Base-by-base conservation (phyloP, 2,329 filamentous ascomycete species). In the Hymenoscyphus linearis region DNA sequence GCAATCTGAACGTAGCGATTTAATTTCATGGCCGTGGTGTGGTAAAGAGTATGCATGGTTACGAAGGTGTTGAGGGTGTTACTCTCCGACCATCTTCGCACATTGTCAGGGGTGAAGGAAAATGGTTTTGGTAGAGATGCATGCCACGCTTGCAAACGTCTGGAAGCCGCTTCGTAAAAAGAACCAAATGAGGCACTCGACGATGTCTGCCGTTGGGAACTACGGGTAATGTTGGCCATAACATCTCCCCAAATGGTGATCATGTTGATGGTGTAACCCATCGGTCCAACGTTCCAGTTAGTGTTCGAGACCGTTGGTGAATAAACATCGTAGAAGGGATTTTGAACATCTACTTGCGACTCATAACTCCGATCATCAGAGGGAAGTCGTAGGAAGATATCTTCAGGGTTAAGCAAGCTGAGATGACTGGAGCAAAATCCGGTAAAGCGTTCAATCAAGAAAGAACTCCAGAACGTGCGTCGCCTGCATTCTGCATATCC, bases 381-480 rank as follows among this genome's bases (percentile, higher is more conserved):
- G 2, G 89, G 89, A 4, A 91, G 77, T 57, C 85, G 82, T 13
- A 89, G 76, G 68, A 88, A 87, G 50, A 89, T 82, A 62, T 90
- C 85, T 64, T 88, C 82, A 4, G 82, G 76, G 55, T 84, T 82
- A 62, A 90, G 79, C 63, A 83, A 80, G 55, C 79, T 82, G 6
- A 79, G 74, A 1, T 80, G 78, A 2, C 79, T 76, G 1, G 80
- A 80, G 58, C 80, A 85, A 62, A 85, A 80, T 14, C 82, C 82
- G 55, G 83, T 85, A 63, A 87, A 82, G 55, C 86, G 82, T 74
- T 91, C 89, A 72, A 89, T 80, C 67, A 90, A 76, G 66, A 87
- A 89, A 57, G 85, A 81, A 31, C 85, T 83, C 88, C 88, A 92
- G 69, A 90, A 87, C 0, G 87, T 90, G 60, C 89, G 80, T 65